Evolutionary conservation across 2,329 filamentous ascomycete genomes (phyloP), one percentile per base, ranked within the genome.

Genomic region (Chaetomium globosum): DNA sequence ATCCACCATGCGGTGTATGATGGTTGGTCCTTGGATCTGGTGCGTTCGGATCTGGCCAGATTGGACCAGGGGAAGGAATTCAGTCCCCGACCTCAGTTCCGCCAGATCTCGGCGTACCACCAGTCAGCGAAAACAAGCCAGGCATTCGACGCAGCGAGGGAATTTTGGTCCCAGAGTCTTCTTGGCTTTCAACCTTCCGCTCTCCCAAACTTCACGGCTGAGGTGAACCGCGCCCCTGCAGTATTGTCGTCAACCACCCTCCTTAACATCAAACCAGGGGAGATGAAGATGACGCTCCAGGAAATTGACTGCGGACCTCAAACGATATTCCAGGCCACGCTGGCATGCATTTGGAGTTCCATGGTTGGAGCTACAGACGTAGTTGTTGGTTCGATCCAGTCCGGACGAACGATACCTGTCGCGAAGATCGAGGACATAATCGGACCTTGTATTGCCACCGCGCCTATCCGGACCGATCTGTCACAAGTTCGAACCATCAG

Each of bases 1-100:
- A 80, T 96, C 0, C 93, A 96, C 73, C 93, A 97, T 76, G 87
- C 91, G 0, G 75, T 96, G 0, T 97, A 96, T 73, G 93, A 97
- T 75, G 93, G 93, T n/a, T 97, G 93, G 93, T 93, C 92, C 0
- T 83, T 93, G 73, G 90, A 97, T 59, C 80, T 94, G 33, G 76
- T 96, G 0, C 71, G 91, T 16, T 78, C 83, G 30, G 92, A 97
- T 74, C 77, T 96, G 4, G 80, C 83, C 4, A 72, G 71, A 0
- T 69, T 89, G 1, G 71, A 90, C 0, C 58, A 59, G 31, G 73
- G 74, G 9, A 61, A 67, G 1, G 16, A 58, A 4, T 67, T 78
- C 1, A 46, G 69, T 0, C 51, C 70, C 1, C 81, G 88, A 31
- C 85, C 86, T 0, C 81, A 87, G 30, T 96, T 91, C 70, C 77